Evolutionary conservation across 2,329 filamentous ascomycete species (phyloP).

Genomic region (Phoma herbarum): DNA sequence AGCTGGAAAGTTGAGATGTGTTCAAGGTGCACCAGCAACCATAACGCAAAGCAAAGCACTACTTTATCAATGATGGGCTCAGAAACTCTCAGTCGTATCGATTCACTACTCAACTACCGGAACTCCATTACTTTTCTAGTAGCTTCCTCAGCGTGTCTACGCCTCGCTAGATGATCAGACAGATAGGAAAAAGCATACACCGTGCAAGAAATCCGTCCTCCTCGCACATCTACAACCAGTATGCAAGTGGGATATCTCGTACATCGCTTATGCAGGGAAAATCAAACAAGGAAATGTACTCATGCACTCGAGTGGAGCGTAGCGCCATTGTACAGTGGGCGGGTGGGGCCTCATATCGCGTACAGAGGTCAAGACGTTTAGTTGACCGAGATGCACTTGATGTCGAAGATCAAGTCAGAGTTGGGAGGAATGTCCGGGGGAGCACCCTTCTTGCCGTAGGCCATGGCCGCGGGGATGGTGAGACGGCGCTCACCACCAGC

Average conservation of each 20-base stretch:
- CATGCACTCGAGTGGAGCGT: slow-evolving; percentile 45
- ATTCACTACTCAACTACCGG: slow-evolving; percentile 17
- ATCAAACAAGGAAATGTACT: slow-evolving; percentile 25
- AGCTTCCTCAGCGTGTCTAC: slow-evolving; percentile 48
- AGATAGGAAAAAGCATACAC: slow-evolving; percentile 28
- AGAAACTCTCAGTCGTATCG: neutral
- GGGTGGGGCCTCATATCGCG: slow-evolving; percentile 26
- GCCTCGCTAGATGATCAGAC: slow-evolving; percentile 47
- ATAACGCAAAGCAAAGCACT: too few relatives aligned
- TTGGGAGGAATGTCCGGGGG: slow-evolving; percentile 88
- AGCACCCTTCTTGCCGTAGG: slow-evolving; percentile 81
- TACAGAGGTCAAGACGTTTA: slow-evolving; percentile 41
- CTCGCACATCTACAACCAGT: slow-evolving; percentile 48
- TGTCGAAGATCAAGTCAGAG: slow-evolving; percentile 89
- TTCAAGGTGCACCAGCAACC: too few relatives aligned
- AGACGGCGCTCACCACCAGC: slow-evolving; percentile 93
- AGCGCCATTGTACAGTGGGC: slow-evolving; percentile 34
- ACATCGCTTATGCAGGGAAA: slow-evolving; percentile 46
- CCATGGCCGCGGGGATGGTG: slow-evolving; percentile 84
- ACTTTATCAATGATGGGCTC: too few relatives aligned
- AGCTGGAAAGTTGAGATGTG: too few relatives aligned
- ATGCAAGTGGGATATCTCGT: slow-evolving; percentile 56
- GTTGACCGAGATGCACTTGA: slow-evolving; percentile 61
- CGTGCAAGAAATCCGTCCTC: slow-evolving; percentile 53
- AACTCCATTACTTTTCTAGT: slow-evolving; percentile 47